These are phyloP conservation scores for Coprinopsis marcescibilis DNA, from an alignment of 768 basidiomycete genomes.

Conservation along the genomic window DNA sequence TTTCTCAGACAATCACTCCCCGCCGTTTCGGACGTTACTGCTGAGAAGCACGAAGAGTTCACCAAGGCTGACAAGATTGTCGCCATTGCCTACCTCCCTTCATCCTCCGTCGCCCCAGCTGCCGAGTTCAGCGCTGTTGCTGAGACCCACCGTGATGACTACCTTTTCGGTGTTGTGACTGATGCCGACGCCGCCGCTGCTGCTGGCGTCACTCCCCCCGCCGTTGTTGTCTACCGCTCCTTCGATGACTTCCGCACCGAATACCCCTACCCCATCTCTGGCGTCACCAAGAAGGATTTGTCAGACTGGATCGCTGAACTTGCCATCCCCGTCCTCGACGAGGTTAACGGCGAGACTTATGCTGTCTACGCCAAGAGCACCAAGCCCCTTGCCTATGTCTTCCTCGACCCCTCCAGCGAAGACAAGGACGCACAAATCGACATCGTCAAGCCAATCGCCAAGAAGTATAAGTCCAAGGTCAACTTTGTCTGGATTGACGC, in stretches of 20 bases:
- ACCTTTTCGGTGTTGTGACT: slow-evolving; percentile 83
- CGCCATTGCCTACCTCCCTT: slow-evolving; percentile 75
- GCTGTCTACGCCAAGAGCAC: slow-evolving; percentile 70
- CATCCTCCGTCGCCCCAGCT: slow-evolving; percentile 63
- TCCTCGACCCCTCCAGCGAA: slow-evolving; percentile 75
- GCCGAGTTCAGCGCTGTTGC: slow-evolving; percentile 76
- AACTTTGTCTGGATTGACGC: slow-evolving; percentile 99
- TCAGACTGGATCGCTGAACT: slow-evolving; percentile 78
- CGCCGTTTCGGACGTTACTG: slow-evolving; percentile 80
- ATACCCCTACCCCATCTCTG: slow-evolving; percentile 60
- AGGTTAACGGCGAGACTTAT: slow-evolving; percentile 95
- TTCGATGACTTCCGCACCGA: slow-evolving; percentile 80
- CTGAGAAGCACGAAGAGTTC: slow-evolving; percentile 78
- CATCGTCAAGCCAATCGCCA: slow-evolving; percentile 68
- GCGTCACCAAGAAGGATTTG: slow-evolving; percentile 54
- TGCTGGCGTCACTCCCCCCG: slow-evolving; percentile 73
- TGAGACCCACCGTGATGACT: slow-evolving; percentile 85
- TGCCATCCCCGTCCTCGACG: slow-evolving; percentile 82
- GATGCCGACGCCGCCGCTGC: slow-evolving; percentile 63
- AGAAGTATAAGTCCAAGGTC: slow-evolving; percentile 75
- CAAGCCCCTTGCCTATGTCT: slow-evolving; percentile 92
- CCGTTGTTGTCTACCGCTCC: slow-evolving; percentile 85
- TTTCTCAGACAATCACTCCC: slow-evolving; percentile 77
- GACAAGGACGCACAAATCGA: slow-evolving; percentile 62
- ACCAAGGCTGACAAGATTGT: slow-evolving; percentile 86